Evolutionary conservation across 768 basidiomycete genomes (phyloP).

Genomic region (Phaffia australis): DNA sequence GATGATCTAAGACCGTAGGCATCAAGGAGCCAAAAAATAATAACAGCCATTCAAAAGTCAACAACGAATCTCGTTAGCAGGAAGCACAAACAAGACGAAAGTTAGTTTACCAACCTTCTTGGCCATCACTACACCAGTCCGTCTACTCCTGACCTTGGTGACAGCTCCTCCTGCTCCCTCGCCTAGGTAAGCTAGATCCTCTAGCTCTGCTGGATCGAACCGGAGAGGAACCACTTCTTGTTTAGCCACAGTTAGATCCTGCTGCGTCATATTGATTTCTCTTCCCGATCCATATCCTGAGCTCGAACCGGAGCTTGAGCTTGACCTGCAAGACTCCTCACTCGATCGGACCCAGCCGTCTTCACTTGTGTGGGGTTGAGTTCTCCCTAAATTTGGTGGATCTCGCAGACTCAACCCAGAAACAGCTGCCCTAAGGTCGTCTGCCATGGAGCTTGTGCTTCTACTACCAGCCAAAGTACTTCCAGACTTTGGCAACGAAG

Average conservation of each 20-base stretch:
- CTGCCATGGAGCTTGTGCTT: slow-evolving; percentile 3
- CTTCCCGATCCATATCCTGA: background rate
- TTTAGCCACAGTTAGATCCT: slow-evolving; percentile 1
- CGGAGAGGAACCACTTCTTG: slow-evolving; percentile 26
- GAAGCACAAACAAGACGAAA: background rate
- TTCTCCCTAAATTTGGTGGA: background rate
- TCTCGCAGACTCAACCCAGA: slow-evolving; percentile 12
- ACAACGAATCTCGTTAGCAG: background rate
- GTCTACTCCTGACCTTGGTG: slow-evolving; percentile 34
- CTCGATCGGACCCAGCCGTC: background rate
- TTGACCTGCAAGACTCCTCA: background rate
- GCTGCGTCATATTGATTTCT: background rate
- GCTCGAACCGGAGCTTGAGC: background rate
- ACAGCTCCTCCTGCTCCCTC: slow-evolving; percentile 39
- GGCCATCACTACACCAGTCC: slow-evolving; percentile 37
- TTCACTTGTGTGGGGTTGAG: background rate
- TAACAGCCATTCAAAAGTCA: background rate
- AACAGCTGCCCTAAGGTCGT: slow-evolving; percentile 9
- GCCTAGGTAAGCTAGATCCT: slow-evolving; percentile 33
- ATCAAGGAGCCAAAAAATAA: background rate
- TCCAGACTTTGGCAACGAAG: background rate
- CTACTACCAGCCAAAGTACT: background rate
- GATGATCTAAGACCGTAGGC: slow-evolving; percentile 31
- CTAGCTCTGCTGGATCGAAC: slow-evolving; percentile 30
- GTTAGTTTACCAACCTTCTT: slow-evolving; percentile 36